Evolutionary conservation across 495 filamentous ascomycete species (phyloP).

Genomic region (Penicillium soppii): DNA sequence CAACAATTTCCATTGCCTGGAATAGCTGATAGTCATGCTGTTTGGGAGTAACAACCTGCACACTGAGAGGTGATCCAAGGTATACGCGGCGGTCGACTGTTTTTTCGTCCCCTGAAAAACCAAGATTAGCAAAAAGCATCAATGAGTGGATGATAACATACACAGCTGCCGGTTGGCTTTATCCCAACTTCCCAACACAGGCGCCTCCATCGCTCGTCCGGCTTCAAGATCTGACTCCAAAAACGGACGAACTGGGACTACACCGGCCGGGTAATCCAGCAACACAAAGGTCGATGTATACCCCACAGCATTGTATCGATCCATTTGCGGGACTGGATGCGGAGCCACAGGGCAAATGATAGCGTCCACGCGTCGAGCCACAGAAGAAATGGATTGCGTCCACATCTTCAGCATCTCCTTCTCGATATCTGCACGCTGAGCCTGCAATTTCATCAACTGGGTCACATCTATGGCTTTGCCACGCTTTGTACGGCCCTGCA

Average conservation of each 20-base stretch:
- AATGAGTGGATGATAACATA: slow-evolving; percentile 34
- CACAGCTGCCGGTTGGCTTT: slow-evolving; percentile 59
- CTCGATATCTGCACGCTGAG: slow-evolving; percentile 47
- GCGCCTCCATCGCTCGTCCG: slow-evolving; percentile 38
- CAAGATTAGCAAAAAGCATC: slow-evolving; percentile 3
- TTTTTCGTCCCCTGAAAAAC: slow-evolving; percentile 45
- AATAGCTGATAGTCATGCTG: slow-evolving; percentile 57
- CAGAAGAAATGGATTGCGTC: slow-evolving; percentile 24
- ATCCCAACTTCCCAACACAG: slow-evolving; percentile 57
- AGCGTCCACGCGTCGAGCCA: slow-evolving; percentile 47
- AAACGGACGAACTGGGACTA: slow-evolving; percentile 54
- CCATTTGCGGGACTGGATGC: slow-evolving; percentile 63
- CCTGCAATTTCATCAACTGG: slow-evolving; percentile 50
- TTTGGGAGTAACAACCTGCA: slow-evolving; percentile 62
- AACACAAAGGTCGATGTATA: slow-evolving; percentile 63
- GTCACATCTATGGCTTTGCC: slow-evolving; percentile 40
- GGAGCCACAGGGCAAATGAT: slow-evolving; percentile 57
- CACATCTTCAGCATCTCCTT: slow-evolving; percentile 57
- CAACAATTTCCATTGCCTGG: slow-evolving; percentile 55
- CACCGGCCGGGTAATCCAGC: slow-evolving; percentile 61
- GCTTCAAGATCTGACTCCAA: slow-evolving; percentile 47
- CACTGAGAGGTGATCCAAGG: slow-evolving; percentile 51
- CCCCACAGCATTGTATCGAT: slow-evolving; percentile 60
- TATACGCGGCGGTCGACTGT: slow-evolving; percentile 56
- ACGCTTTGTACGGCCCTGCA: slow-evolving; percentile 46